A percentile compares a stretch with the other conserved stretches of the same genome.
phyloP scores from a whole-genome alignment of 2,329 filamentous ascomycete genomes.

The Colletotrichum noveboracense region DNA sequence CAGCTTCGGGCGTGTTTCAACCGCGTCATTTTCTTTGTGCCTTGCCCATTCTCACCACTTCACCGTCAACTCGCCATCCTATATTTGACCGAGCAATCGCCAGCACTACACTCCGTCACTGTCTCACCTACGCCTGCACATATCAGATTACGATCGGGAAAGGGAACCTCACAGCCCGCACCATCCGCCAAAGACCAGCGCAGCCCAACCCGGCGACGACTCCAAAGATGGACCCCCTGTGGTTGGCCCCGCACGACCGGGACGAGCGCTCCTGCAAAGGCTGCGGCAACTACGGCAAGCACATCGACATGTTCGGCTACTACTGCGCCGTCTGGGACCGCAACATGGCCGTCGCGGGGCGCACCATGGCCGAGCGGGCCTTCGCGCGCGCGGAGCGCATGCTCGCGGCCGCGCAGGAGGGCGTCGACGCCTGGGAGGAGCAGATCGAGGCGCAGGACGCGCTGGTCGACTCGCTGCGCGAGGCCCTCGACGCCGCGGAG shows the following conservation, averaged over 20 bases:
- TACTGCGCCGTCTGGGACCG: background rate
- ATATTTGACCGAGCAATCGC: background rate
- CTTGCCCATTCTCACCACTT: background rate
- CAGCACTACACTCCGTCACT: no score
- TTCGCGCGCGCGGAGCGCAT: background rate
- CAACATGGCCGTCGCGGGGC: background rate
- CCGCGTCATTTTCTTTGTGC: background rate
- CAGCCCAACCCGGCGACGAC: background rate
- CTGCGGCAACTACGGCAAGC: background rate
- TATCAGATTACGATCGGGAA: fast-evolving
- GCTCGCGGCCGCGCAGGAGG: background rate
- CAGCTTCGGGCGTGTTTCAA: background rate
- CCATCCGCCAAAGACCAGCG: background rate
- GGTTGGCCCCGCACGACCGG: background rate
- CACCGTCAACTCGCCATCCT: fast-evolving
- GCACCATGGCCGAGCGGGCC: background rate
- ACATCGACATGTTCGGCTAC: background rate
- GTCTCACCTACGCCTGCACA: background rate
- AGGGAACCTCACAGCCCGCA: background rate
- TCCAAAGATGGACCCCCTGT: background rate
- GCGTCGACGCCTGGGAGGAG: background rate
- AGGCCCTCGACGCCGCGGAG: background rate
- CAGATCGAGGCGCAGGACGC: background rate
- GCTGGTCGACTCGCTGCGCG: background rate
- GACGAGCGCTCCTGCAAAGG: background rate